phyloP scores from a whole-genome alignment of 192 early-diverging fungal genomes.

The Coemansia javaensis region DNA sequence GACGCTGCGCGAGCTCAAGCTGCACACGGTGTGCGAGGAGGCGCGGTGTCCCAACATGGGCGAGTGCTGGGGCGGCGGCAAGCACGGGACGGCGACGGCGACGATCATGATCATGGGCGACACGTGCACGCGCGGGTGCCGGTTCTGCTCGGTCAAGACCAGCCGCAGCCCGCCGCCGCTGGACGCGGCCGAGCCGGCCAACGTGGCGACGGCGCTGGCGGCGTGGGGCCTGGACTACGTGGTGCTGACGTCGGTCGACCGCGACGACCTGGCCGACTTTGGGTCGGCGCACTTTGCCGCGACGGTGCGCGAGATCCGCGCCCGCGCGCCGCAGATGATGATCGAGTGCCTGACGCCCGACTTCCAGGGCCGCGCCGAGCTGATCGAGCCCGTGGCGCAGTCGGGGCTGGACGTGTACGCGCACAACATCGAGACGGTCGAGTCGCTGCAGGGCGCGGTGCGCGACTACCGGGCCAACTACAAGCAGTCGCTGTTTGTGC shows the following conservation, averaged over 20 bases:
- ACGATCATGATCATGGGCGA: constrained; percentile 99
- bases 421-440: constrained; percentile 97
- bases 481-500: constrained; percentile 82
- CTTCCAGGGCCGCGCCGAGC: constrained; percentile 72
- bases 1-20: constrained; percentile 88
- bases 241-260: constrained; percentile 95
- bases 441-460: constrained; percentile 80
- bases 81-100: constrained; percentile 90
- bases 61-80: constrained; percentile 98
- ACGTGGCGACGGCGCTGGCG: constrained; percentile 87
- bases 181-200: constrained; percentile 86
- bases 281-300: constrained; percentile 90
- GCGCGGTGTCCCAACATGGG: constrained; percentile 97
- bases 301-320: constrained; percentile 84
- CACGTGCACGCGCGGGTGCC: constrained; percentile 94
- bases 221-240: constrained; percentile 96
- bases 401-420: constrained; percentile 97
- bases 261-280: constrained; percentile 91
- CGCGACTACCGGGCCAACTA: constrained; percentile 90
- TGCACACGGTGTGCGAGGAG: constrained; percentile 97
- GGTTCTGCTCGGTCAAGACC: constrained; percentile 98
- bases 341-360: constrained; percentile 97
- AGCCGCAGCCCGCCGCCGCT: constrained; percentile 75
- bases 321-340: constrained; percentile 83
- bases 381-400: constrained; percentile 75